Evolutionary conservation across 2,329 filamentous ascomycete species (phyloP), one percentile per base, ranked within the genome.

Genomic region (Colletotrichum eremochloae): DNA sequence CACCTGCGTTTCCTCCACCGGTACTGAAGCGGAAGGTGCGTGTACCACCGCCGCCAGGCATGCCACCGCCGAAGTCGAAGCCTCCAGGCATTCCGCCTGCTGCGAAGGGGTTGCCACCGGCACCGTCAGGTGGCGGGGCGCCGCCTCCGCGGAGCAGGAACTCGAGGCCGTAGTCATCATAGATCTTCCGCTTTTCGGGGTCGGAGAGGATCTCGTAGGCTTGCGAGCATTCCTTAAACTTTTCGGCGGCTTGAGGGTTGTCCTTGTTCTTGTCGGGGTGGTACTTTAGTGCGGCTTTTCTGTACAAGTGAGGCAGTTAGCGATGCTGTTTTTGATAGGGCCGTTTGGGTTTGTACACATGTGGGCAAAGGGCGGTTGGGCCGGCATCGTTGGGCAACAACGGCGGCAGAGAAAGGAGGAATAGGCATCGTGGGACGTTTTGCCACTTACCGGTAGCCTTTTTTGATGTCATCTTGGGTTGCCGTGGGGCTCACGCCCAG

Each of bases 211-310:
- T 97, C 84, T 99, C 96, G 85, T 98, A 99, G 69, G 96, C 96
- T 85, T 98, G 95, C 1, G 95, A 97, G 75, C 95, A 93, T 82
- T 98, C 96, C 85, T 99, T 99, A 88, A 99, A 99, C 84, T 96
- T 98, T 81, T 98, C 96, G 73, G 90, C 87, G 11, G 96, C 94
- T 64, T 90, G 85, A 40, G 95, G 91, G 77, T 96, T 95, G 84
- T 97, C 92, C 83, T 95, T 95, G 88, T 98, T 99, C 88, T 98
- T 99, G 87, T 99, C 96, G 8, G 96, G 96, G 80, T 99, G 96
- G 84, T 91, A 95, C 85, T 95, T 97, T 81, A 98, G 84, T 67
- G 96, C 96, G 68, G 92, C 89, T 87, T 97, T 97, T 75, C 93
- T 94, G 81, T 71, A 63, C 52, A 72, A 40, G 44, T 68, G 67